Conservation (phyloP, 768 basidiomycete species). For the Psilocybe azurescens region DNA sequence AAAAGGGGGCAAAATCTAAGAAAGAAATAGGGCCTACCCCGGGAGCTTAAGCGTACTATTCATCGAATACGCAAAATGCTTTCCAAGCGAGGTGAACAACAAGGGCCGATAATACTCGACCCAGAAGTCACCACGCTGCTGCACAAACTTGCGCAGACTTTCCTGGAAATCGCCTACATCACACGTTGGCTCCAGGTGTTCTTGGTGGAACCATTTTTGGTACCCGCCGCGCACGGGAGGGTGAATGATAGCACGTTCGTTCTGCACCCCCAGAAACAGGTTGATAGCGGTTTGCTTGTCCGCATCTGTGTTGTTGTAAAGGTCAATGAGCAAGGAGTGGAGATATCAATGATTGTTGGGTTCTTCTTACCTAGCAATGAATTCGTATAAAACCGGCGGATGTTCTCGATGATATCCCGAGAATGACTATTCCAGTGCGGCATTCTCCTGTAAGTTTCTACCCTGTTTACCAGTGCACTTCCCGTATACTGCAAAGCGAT, state of each 20-base stretch:
- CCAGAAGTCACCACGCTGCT: constrained; percentile 77
- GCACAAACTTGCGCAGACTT: constrained; percentile 65
- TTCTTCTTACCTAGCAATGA: constrained; percentile 73
- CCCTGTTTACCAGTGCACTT: constrained; percentile 92
- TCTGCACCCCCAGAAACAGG: constrained; percentile 87
- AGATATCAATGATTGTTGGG: too few relatives aligned
- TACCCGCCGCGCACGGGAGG: constrained; percentile 73
- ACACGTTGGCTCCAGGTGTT: constrained; percentile 73
- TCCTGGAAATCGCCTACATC: constrained; percentile 65
- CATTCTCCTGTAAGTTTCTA: constrained; percentile 95
- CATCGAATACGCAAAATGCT: constrained; percentile 94
- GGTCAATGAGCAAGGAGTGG: too few relatives aligned
- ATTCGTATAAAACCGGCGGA: constrained; percentile 94
- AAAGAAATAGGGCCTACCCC: constrained; percentile 55
- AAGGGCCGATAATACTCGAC: constrained; percentile 87
- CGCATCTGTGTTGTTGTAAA: constrained; percentile 60
- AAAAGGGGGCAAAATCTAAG: not conserved
- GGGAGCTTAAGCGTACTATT: constrained; percentile 85
- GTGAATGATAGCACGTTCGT: constrained; percentile 53
- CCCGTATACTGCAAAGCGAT: constrained; percentile 97
- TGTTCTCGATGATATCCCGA: constrained; percentile 94
- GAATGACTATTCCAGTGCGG: constrained; percentile 98
- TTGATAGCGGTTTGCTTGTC: constrained; percentile 98
- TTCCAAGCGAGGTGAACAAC: constrained; percentile 82
- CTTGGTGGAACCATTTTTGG: constrained; percentile 83